These are phyloP conservation scores for Solanum chiquidenum DNA, from an alignment of 257 asterid genomes.

Conservation along the genomic window DNA sequence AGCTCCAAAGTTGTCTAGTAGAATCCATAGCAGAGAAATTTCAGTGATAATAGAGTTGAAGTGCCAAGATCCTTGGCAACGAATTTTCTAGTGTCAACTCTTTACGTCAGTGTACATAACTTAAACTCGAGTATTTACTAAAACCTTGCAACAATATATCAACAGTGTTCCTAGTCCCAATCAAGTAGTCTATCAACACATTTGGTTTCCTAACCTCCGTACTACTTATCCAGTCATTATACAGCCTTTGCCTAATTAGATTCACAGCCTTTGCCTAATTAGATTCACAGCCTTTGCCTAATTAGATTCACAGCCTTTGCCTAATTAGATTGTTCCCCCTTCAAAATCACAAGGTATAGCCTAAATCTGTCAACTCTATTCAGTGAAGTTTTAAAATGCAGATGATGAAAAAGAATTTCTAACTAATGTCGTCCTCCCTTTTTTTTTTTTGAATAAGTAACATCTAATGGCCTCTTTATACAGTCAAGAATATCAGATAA, in stretches of 20 bases:
- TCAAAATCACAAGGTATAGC: neutral
- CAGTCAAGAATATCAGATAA: slow-evolving; percentile 13
- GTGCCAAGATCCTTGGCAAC: too few relatives aligned
- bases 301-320: too few relatives aligned
- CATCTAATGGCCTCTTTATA: neutral
- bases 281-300: neutral
- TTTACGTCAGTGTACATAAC: too few relatives aligned
- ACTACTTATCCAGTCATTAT: neutral
- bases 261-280: neutral
- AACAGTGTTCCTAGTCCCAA: neutral
- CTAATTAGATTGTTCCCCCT: neutral
- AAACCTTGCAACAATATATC: neutral
- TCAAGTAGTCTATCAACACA: neutral
- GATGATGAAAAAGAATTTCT: neutral
- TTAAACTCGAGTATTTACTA: neutral
- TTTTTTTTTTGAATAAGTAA: too few relatives aligned
- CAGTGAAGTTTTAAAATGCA: neutral
- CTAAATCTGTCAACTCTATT: neutral
- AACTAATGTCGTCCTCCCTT: neutral
- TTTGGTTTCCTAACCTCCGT: neutral
- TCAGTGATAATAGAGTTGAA: too few relatives aligned
- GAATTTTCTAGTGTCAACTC: neutral
- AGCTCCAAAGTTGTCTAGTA: neutral
- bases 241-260: neutral
- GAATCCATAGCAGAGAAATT: too few relatives aligned